Base-by-base conservation (phyloP, 331 rosid genomes). In the Erythrophleum ivorense region DNA sequence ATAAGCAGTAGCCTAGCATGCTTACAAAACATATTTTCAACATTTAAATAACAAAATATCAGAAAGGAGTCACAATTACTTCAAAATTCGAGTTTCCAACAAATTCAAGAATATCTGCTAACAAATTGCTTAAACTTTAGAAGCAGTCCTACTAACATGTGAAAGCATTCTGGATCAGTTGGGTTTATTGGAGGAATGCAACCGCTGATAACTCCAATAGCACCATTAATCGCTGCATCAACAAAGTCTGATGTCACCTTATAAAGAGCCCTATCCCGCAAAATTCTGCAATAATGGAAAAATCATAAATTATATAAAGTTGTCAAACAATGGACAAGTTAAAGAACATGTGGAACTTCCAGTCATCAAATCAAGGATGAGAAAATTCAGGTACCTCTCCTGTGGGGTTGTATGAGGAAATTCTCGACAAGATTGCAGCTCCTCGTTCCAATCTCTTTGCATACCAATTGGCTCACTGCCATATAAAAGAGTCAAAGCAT, bases 361-460 rank as follows among this genome's bases (percentile, higher is more conserved):
- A 73, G 29, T 40, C 67, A 73, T 34, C 52, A 64, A 60, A 65
- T 70, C 57, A 73, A 24, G 54, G 76, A 77, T 73, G 41, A 68
- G n/a, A 78, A 69, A 60, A 16, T 46, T n/a, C 57, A 49, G 52
- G 73, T 79, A 96, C 99, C 99, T 90, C 86, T 96, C 99, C 86
- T 94, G 99, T 19, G 97, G 92, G 82, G 86, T 88, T 65, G 87
- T 81, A 85, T 91, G 97, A 29, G 99, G 97, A 86, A 96, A 96
- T 85, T 96, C 99, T 66, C 99, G 91, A 84, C 99, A 96, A 62
- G 99, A 92, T 82, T 96, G 99, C 90, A 96, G 83, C 89, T 96
- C 99, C 87, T 94, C 99, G 84, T 96, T 96, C 99, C 99, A 96
- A 88, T 96, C 99, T 82, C 99, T 89, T 87, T 91, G 98, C 99